Conservation (phyloP, 73 alveolate genomes). For the Paramecium sonneborni region DNA sequence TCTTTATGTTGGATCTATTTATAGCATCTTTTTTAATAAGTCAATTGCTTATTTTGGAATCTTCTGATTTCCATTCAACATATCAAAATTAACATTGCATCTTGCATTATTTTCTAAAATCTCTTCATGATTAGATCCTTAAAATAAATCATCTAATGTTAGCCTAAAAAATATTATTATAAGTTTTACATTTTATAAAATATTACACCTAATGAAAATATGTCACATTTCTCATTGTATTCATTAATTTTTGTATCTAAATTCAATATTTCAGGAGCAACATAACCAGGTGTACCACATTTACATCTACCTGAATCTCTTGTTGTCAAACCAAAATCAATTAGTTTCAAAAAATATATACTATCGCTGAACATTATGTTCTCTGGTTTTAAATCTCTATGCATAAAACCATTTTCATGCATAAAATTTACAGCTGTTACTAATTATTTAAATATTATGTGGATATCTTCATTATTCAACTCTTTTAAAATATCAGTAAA, state of each 20-base stretch:
- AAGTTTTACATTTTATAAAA: neutral
- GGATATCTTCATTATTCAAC: neutral
- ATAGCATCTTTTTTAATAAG: neutral
- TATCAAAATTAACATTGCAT: neutral
- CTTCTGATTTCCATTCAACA: neutral
- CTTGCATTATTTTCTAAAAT: neutral
- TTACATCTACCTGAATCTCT: neutral
- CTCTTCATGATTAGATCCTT: slow-evolving; percentile 29
- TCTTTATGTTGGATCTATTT: neutral
- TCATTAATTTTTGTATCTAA: neutral
- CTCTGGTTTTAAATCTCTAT: slow-evolving; percentile 58
- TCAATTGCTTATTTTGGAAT: neutral
- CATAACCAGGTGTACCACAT: slow-evolving; percentile 88
- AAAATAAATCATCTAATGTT: neutral
- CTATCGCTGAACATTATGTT: neutral
- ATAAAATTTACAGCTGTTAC: neutral
- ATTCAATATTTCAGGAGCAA: slow-evolving; percentile 85
- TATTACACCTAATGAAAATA: slow-evolving; percentile 14
- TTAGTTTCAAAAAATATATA: neutral
- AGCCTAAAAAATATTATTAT: neutral
- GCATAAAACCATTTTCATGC: slow-evolving; percentile 19
- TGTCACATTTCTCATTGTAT: slow-evolving; percentile 38
- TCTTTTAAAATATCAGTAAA: slow-evolving; percentile 9
- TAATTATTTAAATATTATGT: neutral
- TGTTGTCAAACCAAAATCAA: slow-evolving; percentile 15